phyloP scores from a whole-genome alignment of 805 yeast genomes.

The Wickerhamiella cacticola region DNA sequence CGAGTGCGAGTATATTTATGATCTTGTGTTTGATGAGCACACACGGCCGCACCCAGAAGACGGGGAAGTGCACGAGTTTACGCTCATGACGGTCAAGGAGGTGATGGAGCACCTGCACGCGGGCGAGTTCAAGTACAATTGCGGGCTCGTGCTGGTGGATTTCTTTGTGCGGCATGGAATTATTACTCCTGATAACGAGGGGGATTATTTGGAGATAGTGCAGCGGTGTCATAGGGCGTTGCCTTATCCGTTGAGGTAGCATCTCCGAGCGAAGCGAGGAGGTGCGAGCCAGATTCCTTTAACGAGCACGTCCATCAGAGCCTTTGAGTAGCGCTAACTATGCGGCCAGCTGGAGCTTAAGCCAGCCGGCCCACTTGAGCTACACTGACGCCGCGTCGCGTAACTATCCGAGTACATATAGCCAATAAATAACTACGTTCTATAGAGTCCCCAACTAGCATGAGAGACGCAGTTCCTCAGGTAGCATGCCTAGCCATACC shows the following conservation, averaged over 20 bases:
- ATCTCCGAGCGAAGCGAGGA: too few relatives aligned
- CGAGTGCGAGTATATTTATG: conserved; percentile 74
- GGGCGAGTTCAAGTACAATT: conserved; percentile 78
- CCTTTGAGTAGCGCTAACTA: too few relatives aligned
- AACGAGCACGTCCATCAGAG: too few relatives aligned
- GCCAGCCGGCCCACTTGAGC: too few relatives aligned
- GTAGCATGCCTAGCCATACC: too few relatives aligned
- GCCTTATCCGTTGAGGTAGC: conserved; percentile 47
- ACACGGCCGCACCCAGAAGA: conserved; percentile 49
- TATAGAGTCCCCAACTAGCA: too few relatives aligned
- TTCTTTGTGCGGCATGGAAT: conserved; percentile 79
- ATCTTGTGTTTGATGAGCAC: conserved; percentile 42
- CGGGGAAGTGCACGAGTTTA: conserved; percentile 65
- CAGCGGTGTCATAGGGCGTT: conserved; percentile 52
- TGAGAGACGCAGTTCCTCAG: too few relatives aligned
- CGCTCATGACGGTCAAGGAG: conserved; percentile 48
- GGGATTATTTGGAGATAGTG: conserved; percentile 48
- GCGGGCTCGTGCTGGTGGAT: conserved; percentile 68
- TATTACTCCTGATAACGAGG: conserved; percentile 53
- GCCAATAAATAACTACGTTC: too few relatives aligned
- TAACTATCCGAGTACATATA: too few relatives aligned
- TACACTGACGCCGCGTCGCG: too few relatives aligned
- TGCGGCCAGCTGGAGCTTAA: too few relatives aligned
- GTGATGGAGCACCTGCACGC: conserved; percentile 38
- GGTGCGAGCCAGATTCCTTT: too few relatives aligned